Conservation (phyloP, 2,329 filamentous ascomycete species). For the Graphilbum ipis-grandicollis region DNA sequence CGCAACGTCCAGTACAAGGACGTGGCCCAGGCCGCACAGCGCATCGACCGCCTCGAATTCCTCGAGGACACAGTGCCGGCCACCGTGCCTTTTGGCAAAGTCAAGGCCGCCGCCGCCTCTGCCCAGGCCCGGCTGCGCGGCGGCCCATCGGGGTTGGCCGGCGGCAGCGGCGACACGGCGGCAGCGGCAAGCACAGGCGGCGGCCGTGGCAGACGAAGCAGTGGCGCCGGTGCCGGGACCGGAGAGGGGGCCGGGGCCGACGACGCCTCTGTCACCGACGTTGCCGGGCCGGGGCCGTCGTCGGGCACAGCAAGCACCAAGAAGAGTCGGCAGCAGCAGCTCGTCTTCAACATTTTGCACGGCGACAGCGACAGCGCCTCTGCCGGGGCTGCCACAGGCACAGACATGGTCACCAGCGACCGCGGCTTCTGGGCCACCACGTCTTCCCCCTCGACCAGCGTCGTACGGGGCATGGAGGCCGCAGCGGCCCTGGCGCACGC, state of each 20-base stretch:
- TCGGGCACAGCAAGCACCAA: not conserved
- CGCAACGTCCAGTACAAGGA: constrained; percentile 95
- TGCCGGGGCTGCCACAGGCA: not conserved
- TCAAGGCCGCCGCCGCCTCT: constrained; percentile 45
- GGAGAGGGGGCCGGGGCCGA: not conserved
- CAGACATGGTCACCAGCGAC: not conserved
- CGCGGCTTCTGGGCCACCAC: not conserved
- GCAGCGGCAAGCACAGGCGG: not conserved
- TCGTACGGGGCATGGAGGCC: constrained; percentile 3
- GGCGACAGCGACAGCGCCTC: constrained; percentile 1
- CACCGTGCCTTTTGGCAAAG: constrained; percentile 63
- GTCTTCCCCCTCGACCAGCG: not conserved
- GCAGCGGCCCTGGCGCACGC: constrained; percentile 7
- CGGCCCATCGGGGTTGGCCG: not conserved
- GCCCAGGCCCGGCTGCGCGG: constrained; percentile 27
- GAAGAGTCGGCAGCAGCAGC: constrained; percentile 6
- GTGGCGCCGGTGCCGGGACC: not conserved
- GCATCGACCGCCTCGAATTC: constrained; percentile 89
- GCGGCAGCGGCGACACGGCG: not conserved
- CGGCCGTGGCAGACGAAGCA: not conserved
- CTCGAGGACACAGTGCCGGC: constrained; percentile 79
- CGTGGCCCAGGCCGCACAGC: constrained; percentile 68
- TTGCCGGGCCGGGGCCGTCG: not conserved
- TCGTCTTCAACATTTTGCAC: constrained; percentile 7
- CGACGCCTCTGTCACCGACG: not conserved